Conservation (phyloP, 345 rosid species). For the Balakata baccata region DNA sequence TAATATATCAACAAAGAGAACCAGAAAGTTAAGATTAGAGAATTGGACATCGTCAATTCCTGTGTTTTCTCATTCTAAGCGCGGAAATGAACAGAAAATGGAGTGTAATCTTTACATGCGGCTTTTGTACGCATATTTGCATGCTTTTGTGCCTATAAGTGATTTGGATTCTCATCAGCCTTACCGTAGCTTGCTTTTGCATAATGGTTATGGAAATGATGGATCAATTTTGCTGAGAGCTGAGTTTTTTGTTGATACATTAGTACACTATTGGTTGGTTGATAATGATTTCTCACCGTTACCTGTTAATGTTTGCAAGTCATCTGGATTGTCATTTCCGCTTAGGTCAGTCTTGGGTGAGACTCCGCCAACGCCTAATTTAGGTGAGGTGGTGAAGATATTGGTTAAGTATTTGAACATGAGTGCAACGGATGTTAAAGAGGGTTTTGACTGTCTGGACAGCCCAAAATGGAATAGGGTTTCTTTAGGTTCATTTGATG, state of each 20-base stretch:
- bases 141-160: slow-evolving; percentile 66
- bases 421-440: slow-evolving; percentile 43
- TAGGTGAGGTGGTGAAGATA: slow-evolving; percentile 75
- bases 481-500: slow-evolving; percentile 39
- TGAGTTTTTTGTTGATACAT: slow-evolving; percentile 67
- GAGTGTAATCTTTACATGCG: slow-evolving; percentile 61
- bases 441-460: slow-evolving; percentile 36
- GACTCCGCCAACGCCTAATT: slow-evolving; percentile 63
- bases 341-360: slow-evolving; percentile 54
- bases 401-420: slow-evolving; percentile 78
- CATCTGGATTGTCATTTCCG: slow-evolving; percentile 59
- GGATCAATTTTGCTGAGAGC: slow-evolving; percentile 53
- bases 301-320: slow-evolving; percentile 48
- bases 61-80: slow-evolving; percentile 53
- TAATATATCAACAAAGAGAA: slow-evolving; percentile 36
- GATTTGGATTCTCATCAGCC: slow-evolving; percentile 65
- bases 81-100: slow-evolving; percentile 46
- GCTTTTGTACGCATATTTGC: slow-evolving; percentile 70
- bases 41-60: slow-evolving; percentile 62
- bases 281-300: slow-evolving; percentile 88
- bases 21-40: slow-evolving; percentile 50
- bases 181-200: slow-evolving; percentile 72
- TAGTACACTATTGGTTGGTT: slow-evolving; percentile 83
- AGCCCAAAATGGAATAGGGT: slow-evolving; percentile 45
- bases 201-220: slow-evolving; percentile 58